Percentiles rank a stretch among this genome's conserved stretches.
These are phyloP conservation scores for Penicillium flavigenum DNA, from an alignment of 495 filamentous ascomycete species.

Conservation along the genomic window DNA sequence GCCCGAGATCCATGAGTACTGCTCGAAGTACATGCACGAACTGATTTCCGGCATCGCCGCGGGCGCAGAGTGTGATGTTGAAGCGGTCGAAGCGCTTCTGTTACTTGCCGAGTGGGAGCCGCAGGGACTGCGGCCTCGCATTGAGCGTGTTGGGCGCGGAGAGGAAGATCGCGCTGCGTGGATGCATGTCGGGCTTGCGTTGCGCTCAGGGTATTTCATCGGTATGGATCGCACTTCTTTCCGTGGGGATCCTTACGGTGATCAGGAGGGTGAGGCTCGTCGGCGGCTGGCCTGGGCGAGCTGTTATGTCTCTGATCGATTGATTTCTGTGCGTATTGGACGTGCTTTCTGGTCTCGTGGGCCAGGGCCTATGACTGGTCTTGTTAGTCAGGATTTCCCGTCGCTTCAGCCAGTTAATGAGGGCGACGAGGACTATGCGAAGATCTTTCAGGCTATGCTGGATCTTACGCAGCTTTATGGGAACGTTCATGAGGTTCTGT, in stretches of 20 bases:
- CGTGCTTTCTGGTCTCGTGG: conserved; percentile 66
- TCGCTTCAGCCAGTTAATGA: conserved; percentile 52
- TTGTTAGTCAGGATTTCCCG: conserved; percentile 61
- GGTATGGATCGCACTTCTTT: conserved; percentile 59
- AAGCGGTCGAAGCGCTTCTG: conserved; percentile 63
- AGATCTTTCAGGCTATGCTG: conserved; percentile 61
- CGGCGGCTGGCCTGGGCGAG: conserved; percentile 62
- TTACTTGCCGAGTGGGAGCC: conserved; percentile 66
- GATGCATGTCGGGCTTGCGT: conserved; percentile 66
- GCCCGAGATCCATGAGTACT: conserved; percentile 57
- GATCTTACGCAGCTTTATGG: conserved; percentile 66
- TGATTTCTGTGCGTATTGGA: conserved; percentile 63
- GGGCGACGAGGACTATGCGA: conserved; percentile 60
- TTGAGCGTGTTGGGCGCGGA: conserved; percentile 58
- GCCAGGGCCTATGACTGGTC: conserved; percentile 60
- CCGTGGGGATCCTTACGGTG: conserved; percentile 45
- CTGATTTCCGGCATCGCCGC: conserved; percentile 60
- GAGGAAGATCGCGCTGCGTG: conserved; percentile 66
- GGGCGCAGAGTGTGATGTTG: conserved; percentile 59
- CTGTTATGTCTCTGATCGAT: conserved; percentile 64
- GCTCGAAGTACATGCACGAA: conserved; percentile 62
- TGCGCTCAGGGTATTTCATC: conserved; percentile 64
- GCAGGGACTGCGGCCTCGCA: conserved; percentile 51
- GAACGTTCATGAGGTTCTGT: conserved; percentile 65
- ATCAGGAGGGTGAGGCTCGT: conserved; percentile 53